phyloP scores from a whole-genome alignment of 805 yeast species.

The Kazachstania psychrophila region DNA sequence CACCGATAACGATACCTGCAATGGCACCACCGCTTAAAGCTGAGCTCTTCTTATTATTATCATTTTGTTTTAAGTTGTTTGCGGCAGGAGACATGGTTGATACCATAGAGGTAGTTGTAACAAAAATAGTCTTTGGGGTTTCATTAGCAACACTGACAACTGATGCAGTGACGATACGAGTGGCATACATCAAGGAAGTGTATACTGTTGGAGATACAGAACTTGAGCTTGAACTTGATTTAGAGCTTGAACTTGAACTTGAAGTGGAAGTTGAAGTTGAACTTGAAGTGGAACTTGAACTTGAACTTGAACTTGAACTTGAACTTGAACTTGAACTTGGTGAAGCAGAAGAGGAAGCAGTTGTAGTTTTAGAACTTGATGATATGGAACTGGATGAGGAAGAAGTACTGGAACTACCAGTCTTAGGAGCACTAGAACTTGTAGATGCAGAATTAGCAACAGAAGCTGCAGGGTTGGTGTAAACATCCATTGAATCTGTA shows the following conservation, averaged over 20 bases:
- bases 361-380: not conserved
- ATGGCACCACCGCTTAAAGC: conserved; percentile 39
- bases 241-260: not conserved
- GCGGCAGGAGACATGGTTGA: conserved; percentile 8
- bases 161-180: conserved; percentile 20
- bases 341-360: not conserved
- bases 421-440: not conserved
- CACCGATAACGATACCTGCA: conserved; percentile 52
- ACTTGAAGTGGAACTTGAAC: not conserved
- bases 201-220: conserved; percentile 6
- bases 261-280: not conserved
- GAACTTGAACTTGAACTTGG: not conserved
- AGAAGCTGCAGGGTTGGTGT: conserved; percentile 26
- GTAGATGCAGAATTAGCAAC: not conserved
- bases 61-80: not conserved
- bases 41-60: conserved; percentile 1
- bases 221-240: not conserved
- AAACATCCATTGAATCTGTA: conserved; percentile 39
- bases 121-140: conserved; percentile 16
- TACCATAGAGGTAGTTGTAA: conserved; percentile 25
- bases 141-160: conserved; percentile 17
- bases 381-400: not conserved
- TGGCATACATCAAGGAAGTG: conserved; percentile 16
- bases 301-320: not conserved
- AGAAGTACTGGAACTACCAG: not conserved